Evolutionary conservation across 2,329 filamentous ascomycete species (phyloP), one percentile per base, ranked within the genome.

Genomic region (Ustilaginoidea virens): DNA sequence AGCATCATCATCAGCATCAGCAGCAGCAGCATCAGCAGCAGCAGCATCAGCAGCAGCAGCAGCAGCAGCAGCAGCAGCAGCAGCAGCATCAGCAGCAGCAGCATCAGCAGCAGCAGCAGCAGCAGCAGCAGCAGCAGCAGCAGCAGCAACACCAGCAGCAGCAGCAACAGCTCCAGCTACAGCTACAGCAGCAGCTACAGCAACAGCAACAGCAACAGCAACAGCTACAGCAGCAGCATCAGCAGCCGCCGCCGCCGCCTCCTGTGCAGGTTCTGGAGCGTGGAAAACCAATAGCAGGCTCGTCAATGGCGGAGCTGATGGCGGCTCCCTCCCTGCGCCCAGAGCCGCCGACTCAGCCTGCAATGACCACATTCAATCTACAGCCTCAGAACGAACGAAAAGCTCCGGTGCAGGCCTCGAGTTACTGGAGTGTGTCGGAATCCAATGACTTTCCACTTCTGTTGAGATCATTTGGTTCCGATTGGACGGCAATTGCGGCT

Each of bases 391-490:
- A 53, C 20, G 66, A 73, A 39, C 63, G 66, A 24, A 68, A 66
- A 33, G 51, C 55, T 7, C 60, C 61, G 14, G 56, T 56, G 31
- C 73, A 75, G 38, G 71, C 77, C 10, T 83, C 78, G 1, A 87
- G 80, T 50, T 90, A 90, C 49, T 90, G 81, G 81, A 87, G 80
- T 43, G 80, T 87, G 14, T 78, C 77, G 1, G 81, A 90, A 53
- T 66, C 77, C 31, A 77, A 66, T 26, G 80, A 86, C 43, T 90
- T 90, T 50, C 74, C 76, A 20, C 67, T 64, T 32, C 63, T 83
- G 33, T 60, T 90, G 26, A 66, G 63, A 28, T 68, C 81, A 31
- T 87, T 83, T 54, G 81, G 81, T 33, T 82, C 76, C 11, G 80
- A 90, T 47, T 90, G 80, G 70, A 58, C 60, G 27, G 69, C 68